Base-by-base conservation (phyloP, 345 rosid genomes). In the Balakata baccata region DNA sequence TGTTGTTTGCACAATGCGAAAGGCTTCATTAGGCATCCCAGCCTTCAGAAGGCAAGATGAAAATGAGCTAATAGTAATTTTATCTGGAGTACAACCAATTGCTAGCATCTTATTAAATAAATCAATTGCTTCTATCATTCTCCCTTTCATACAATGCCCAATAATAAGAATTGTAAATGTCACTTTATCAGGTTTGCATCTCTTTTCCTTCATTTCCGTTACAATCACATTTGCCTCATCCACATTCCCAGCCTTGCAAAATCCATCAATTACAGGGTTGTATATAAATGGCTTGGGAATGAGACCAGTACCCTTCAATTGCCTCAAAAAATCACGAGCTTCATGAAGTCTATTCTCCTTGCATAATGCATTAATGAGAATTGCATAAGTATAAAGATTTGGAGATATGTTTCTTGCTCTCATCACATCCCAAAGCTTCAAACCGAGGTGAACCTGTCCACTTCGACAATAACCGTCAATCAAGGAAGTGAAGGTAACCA, bases 91-190 rank as follows among this genome's bases (percentile, higher is more conserved):
- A 78, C 97, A 94, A 70, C 97, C 94, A 66, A 87, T 75, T 14
- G 82, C 80, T 68, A 90, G 56, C 98, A 92, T 94, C 81, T 85
- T 89, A 75, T 88, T 78, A 72, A 87, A 92, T 76, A 92, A 87
- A 73, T 81, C 74, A 76, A 90, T 79, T 74, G 97, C 98, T 80
- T 92, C 97, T 63, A 63, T 68, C 97, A 90, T 86, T 79, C 94
- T 89, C 61, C 98, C 97, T 80, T 90, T 92, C 97, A 92, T 85
- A 75, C 96, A 92, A 81, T 94, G 91, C 65, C 97, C 98, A 23
- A 94, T 86, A 65, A 94, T 90, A 65, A 94, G 92, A 85, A 94
- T 92, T 7, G 97, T 94, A 84, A 81, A 92, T 43, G 98, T 90
- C 75, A 94, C 81, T 76, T 87, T 92, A 85, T 94, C 98, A 37